A percentile compares a stretch with the other conserved stretches of the same genome.
Conservation (phyloP, 495 filamentous ascomycete species). For the Hypoxylon trugodes region DNA sequence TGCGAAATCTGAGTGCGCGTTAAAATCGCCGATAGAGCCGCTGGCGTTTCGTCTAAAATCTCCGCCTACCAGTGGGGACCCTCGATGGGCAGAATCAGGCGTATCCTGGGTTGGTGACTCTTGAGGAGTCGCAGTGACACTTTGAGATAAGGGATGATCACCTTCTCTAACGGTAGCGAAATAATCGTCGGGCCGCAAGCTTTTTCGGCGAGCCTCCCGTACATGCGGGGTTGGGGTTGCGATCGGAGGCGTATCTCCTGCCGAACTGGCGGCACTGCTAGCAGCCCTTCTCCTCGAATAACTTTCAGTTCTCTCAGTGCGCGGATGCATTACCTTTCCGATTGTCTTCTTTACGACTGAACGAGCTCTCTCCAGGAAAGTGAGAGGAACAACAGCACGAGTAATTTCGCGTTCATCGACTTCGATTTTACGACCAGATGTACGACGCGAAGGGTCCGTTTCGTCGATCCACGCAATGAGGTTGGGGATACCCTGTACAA, state of each 20-base stretch:
- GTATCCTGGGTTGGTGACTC: constrained; percentile 48
- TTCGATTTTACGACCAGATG: constrained; percentile 88
- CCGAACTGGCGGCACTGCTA: constrained; percentile 67
- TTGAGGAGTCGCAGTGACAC: constrained; percentile 78
- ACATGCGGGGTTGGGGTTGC: constrained; percentile 48
- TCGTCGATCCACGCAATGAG: constrained; percentile 86
- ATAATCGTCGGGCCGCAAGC: constrained; percentile 77
- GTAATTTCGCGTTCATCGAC: constrained; percentile 91
- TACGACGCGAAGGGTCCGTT: constrained; percentile 83
- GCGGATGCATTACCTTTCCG: constrained; percentile 66
- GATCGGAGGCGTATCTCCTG: constrained; percentile 52
- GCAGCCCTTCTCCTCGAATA: constrained; percentile 59
- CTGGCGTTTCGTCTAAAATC: constrained; percentile 48
- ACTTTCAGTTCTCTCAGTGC: constrained; percentile 63
- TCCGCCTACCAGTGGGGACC: constrained; percentile 51
- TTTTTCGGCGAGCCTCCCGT: constrained; percentile 67
- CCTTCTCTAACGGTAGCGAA: constrained; percentile 61
- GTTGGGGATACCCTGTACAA: constrained; percentile 80
- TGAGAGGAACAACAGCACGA: constrained; percentile 87
- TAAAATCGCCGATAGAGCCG: constrained; percentile 51
- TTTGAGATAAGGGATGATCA: constrained; percentile 86
- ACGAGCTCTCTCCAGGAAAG: constrained; percentile 78
- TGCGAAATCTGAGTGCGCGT: constrained; percentile 49
- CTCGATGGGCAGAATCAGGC: constrained; percentile 52
- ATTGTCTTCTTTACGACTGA: constrained; percentile 74